Conservation (phyloP, 2,329 filamentous ascomycete genomes). For the Apiospora koreana region DNA sequence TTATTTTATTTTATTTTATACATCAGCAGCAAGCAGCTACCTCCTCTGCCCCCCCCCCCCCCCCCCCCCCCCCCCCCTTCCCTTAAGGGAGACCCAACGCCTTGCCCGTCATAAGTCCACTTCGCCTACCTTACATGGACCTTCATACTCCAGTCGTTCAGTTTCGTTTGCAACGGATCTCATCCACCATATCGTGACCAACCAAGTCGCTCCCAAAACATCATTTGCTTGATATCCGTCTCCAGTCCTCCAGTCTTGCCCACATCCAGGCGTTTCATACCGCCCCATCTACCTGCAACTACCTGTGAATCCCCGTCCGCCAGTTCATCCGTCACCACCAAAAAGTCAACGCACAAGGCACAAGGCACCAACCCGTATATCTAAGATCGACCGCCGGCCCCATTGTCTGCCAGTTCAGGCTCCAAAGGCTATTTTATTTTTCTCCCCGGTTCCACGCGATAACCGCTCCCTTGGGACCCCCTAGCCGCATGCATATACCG, state of each 20-base stretch:
- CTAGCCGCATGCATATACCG: background rate
- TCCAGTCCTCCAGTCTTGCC: background rate
- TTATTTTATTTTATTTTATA: background rate
- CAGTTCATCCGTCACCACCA: background rate
- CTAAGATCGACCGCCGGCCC: background rate
- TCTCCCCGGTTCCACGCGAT: background rate
- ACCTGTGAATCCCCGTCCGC: background rate
- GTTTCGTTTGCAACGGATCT: conserved; percentile 1
- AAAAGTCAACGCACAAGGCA: background rate
- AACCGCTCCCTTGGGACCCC: conserved; percentile 2
- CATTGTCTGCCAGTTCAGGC: background rate
- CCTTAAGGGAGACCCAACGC: background rate
- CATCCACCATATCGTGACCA: conserved; percentile 12
- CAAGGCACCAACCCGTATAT: conserved; percentile 5
- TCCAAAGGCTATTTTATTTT: conserved; percentile 2
- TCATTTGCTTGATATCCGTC: background rate
- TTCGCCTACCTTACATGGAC: background rate
- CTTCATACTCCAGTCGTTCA: conserved; percentile 2
- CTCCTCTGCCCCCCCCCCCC: too few relatives aligned
- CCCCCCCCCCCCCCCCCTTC: too few relatives aligned
- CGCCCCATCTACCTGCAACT: conserved; percentile 4
- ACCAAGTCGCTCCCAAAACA: conserved; percentile 11
- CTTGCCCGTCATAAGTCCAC: conserved; percentile 11
- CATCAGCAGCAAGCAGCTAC: conserved; percentile 6
- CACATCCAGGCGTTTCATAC: conserved; percentile 12